A percentile compares a stretch with the other conserved stretches of the same genome.
Conservation (phyloP, 345 rosid genomes). For the Adansonia digitata region DNA sequence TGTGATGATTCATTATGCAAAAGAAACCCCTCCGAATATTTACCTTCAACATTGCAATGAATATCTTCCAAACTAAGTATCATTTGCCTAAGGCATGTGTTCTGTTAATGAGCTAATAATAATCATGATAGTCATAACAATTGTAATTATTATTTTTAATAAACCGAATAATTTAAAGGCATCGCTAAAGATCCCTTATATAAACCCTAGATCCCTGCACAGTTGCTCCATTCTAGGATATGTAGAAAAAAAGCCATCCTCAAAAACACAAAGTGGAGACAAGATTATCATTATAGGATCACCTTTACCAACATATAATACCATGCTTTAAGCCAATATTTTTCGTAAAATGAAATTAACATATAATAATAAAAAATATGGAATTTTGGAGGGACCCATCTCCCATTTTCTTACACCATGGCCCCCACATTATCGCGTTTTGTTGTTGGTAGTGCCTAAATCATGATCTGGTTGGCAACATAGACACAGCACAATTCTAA, state of each 20-base stretch:
- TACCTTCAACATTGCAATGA: neutral
- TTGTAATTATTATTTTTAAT: conserved; percentile 4
- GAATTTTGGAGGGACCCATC: conserved; percentile 8
- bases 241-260: neutral
- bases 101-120: neutral
- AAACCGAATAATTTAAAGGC: neutral
- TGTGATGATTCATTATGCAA: neutral
- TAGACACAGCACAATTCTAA: conserved; percentile 22
- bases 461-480: conserved; percentile 41
- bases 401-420: neutral
- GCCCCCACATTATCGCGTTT: conserved; percentile 20
- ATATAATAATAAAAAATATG: neutral
- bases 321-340: conserved; percentile 7
- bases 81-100: conserved; percentile 2
- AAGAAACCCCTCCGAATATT: neutral
- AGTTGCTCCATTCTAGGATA: neutral
- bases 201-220: neutral
- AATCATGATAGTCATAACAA: conserved; percentile 10
- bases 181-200: too few species aligned
- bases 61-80: neutral
- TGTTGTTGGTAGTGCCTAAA: conserved; percentile 11
- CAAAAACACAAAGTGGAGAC: conserved; percentile 30
- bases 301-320: conserved; percentile 39
- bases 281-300: conserved; percentile 31
- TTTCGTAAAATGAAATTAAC: neutral